These are phyloP conservation scores for Globisporangium orthogonon DNA, from an alignment of 352 stramenopile genomes.

Conservation along the genomic window DNA sequence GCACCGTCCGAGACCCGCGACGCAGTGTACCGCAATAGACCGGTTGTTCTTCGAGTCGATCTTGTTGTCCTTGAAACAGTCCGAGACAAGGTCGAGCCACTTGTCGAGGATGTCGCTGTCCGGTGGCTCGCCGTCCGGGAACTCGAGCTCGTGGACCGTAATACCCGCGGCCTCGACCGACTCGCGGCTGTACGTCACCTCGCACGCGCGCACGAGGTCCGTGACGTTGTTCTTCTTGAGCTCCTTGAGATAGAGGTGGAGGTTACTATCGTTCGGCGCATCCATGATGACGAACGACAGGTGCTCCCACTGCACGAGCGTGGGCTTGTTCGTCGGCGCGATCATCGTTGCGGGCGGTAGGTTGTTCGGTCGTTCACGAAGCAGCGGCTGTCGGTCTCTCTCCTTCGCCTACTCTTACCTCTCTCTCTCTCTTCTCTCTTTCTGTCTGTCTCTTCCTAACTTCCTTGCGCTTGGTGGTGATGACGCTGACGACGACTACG, in stretches of 20 bases:
- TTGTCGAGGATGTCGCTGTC: conserved; percentile 89
- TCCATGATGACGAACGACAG: conserved; percentile 99
- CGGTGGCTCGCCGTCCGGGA: conserved; percentile 93
- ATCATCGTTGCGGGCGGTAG: conserved; percentile 44
- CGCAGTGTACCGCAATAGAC: conserved; percentile 97
- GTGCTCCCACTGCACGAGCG: conserved; percentile 82
- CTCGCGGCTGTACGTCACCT: conserved; percentile 91
- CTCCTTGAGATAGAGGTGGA: conserved; percentile 97
- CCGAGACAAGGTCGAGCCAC: conserved; percentile 95
- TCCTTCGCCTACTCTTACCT: conserved; percentile 1
- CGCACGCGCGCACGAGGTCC: conserved; percentile 93
- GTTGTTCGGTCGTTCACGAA: not conserved
- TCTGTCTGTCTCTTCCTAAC: not conserved
- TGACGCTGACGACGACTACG: no score
- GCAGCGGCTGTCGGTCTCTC: not conserved
- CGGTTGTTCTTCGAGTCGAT: conserved; percentile 59
- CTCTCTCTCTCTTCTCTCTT: conserved; percentile 3
- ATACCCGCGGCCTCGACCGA: conserved; percentile 94
- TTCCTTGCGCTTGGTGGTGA: not conserved
- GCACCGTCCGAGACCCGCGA: conserved; percentile 93
- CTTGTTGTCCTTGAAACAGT: conserved; percentile 89
- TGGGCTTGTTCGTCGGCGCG: conserved; percentile 81
- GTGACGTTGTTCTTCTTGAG: conserved; percentile 95
- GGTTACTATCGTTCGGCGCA: conserved; percentile 92
- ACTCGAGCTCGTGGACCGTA: conserved; percentile 92